Conservation (phyloP, 768 basidiomycete genomes). For the Austroboletus eburneus region DNA sequence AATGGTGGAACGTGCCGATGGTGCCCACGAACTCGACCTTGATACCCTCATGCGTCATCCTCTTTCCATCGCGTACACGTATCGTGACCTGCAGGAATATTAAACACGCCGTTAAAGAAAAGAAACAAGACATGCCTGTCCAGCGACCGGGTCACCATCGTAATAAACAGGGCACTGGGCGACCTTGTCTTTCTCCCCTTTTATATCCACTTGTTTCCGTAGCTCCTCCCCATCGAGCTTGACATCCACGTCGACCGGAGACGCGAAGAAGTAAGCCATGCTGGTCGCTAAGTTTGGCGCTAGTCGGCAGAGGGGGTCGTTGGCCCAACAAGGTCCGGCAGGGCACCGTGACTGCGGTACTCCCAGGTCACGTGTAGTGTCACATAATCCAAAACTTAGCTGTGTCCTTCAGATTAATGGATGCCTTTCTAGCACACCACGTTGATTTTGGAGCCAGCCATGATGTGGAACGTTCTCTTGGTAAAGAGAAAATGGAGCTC, state of each 20-base stretch:
- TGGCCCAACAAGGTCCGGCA: too few species aligned
- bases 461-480: too few species aligned
- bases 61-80: conserved; percentile 92
- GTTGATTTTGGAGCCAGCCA: too few species aligned
- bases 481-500: too few species aligned
- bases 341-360: too few species aligned
- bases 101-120: not conserved
- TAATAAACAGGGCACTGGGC: conserved; percentile 90
- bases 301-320: conserved; percentile 3
- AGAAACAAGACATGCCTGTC: conserved; percentile 56
- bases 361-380: too few species aligned
- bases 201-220: conserved; percentile 86
- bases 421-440: too few species aligned
- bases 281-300: not conserved
- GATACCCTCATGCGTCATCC: conserved; percentile 90
- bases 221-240: conserved; percentile 83
- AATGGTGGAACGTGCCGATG: conserved; percentile 61
- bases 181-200: conserved; percentile 82
- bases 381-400: too few species aligned
- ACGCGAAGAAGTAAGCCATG: conserved; percentile 85
- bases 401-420: too few species aligned
- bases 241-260: conserved; percentile 88
- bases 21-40: conserved; percentile 97
- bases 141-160: conserved; percentile 89
- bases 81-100: conserved; percentile 60